These are phyloP conservation scores for Ophiostoma pallidulum DNA, from an alignment of 2,329 filamentous ascomycete species.

Conservation along the genomic window DNA sequence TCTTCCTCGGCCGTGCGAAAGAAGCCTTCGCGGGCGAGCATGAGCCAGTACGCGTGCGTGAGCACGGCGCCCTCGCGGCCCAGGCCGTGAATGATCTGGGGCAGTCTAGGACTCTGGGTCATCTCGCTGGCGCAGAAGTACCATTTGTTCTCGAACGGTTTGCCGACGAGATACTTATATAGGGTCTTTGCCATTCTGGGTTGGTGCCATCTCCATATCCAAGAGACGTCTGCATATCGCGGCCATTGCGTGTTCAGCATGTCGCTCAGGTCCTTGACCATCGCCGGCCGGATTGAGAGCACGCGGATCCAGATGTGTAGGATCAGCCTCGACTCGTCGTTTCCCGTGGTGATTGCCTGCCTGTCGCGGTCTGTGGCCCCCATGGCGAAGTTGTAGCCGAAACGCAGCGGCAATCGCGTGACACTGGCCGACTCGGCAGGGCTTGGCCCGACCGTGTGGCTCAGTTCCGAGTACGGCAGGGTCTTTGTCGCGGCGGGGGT, in stretches of 20 bases:
- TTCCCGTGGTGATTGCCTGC: slow-evolving; percentile 14
- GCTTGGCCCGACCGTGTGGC: neutral
- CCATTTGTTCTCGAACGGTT: slow-evolving; percentile 16
- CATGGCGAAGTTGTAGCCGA: slow-evolving; percentile 20
- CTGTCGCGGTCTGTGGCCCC: slow-evolving; percentile 20
- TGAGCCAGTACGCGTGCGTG: slow-evolving; percentile 17
- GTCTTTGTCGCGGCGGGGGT: too few species aligned
- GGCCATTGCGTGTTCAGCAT: slow-evolving; percentile 16
- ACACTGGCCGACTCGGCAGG: slow-evolving; percentile 18
- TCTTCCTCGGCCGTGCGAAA: slow-evolving; percentile 18
- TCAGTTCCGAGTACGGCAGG: too few species aligned
- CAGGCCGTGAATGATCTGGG: slow-evolving; percentile 16
- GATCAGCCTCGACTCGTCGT: slow-evolving; percentile 17
- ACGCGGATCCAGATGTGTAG: slow-evolving; percentile 18
- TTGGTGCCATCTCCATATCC: slow-evolving; percentile 7
- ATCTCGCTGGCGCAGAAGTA: slow-evolving; percentile 16
- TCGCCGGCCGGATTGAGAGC: slow-evolving; percentile 6
- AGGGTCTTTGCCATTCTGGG: neutral
- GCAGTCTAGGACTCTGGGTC: slow-evolving; percentile 14
- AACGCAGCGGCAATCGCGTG: slow-evolving; percentile 17
- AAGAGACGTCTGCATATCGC: slow-evolving; percentile 19
- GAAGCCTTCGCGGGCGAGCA: slow-evolving; percentile 12
- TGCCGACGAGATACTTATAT: slow-evolving; percentile 12
- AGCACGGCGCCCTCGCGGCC: slow-evolving; percentile 15
- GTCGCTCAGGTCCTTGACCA: slow-evolving; percentile 14